Conservation (phyloP, 306 rosid species). For the Prunus dulcis region DNA sequence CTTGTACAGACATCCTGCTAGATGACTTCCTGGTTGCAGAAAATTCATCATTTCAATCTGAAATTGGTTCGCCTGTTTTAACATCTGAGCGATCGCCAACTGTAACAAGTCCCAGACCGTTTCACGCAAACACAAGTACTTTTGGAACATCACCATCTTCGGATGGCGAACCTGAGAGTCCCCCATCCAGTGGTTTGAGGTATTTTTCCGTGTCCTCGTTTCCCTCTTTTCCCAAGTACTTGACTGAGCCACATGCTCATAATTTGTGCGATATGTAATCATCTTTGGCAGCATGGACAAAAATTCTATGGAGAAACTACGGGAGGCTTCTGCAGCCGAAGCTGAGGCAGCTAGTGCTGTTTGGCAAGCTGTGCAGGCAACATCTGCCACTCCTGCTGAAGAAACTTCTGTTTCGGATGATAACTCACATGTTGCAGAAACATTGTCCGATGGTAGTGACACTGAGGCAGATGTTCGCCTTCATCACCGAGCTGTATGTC, state of each 20-base stretch:
- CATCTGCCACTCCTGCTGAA: conserved; percentile 59
- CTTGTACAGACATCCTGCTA: conserved; percentile 65
- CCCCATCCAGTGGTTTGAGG: conserved; percentile 63
- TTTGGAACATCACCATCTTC: conserved; percentile 29
- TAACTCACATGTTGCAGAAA: conserved; percentile 76
- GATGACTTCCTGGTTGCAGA: conserved; percentile 94
- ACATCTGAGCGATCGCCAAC: conserved; percentile 63
- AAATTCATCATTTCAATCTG: conserved; percentile 66
- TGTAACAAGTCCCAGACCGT: conserved; percentile 47
- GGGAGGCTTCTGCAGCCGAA: conserved; percentile 99
- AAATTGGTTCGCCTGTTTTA: conserved; percentile 42
- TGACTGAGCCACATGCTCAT: conserved; percentile 17
- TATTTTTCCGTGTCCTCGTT: conserved; percentile 24
- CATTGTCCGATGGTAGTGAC: conserved; percentile 92
- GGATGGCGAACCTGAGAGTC: conserved; percentile 47
- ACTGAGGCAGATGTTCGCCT: conserved; percentile 94
- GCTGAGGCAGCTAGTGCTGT: conserved; percentile 97
- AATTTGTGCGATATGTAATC: conserved; percentile 12
- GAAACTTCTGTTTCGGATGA: conserved; percentile 81
- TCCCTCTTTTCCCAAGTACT: conserved; percentile 22
- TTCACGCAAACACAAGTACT: conserved; percentile 45
- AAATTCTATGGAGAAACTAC: conserved; percentile 87
- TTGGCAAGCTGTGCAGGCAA: conserved; percentile 81
- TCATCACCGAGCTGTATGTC: conserved; percentile 96
- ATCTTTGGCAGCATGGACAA: conserved; percentile 65